phyloP scores from a whole-genome alignment of 371 early-diverging fungal genomes.

The Actinomortierella wolfii region DNA sequence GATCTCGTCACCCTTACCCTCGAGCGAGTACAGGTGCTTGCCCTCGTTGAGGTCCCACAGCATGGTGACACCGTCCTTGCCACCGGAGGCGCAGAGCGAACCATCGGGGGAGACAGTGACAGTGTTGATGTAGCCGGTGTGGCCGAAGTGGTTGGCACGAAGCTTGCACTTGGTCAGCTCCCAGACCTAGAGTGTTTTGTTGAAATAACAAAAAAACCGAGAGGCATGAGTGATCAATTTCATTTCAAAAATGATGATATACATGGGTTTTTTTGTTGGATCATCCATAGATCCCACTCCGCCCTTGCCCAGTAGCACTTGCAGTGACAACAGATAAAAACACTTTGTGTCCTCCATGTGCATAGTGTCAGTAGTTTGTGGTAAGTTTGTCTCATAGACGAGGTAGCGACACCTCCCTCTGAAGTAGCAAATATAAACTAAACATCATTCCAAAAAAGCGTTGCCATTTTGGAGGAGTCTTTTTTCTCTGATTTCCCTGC shows the following conservation, averaged over 20 bases:
- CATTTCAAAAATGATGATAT: neutral
- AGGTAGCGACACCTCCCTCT: conserved; percentile 51
- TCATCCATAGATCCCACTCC: neutral
- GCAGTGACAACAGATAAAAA: neutral
- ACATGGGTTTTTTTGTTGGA: neutral
- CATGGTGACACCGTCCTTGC: conserved; percentile 99
- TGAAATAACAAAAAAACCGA: neutral
- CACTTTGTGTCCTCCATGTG: neutral
- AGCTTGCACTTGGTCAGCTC: conserved; percentile 97
- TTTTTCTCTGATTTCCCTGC: neutral
- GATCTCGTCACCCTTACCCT: conserved; percentile 89
- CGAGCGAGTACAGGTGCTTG: conserved; percentile 99
- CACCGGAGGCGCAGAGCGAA: conserved; percentile 99
- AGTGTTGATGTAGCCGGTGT: conserved; percentile 97
- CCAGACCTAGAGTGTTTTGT: conserved; percentile 80
- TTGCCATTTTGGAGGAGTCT: neutral
- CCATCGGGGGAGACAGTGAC: conserved; percentile 99
- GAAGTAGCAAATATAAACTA: conserved; percentile 68
- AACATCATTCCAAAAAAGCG: conserved; percentile 22
- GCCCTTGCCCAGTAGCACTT: neutral
- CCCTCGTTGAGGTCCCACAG: conserved; percentile 99
- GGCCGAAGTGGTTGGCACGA: conserved; percentile 98
- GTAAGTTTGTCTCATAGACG: conserved; percentile 61
- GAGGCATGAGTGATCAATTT: neutral
- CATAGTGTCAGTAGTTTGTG: conserved; percentile 10